phyloP scores from a whole-genome alignment of 2,329 filamentous ascomycete species.

The Aspergillus sojae region DNA sequence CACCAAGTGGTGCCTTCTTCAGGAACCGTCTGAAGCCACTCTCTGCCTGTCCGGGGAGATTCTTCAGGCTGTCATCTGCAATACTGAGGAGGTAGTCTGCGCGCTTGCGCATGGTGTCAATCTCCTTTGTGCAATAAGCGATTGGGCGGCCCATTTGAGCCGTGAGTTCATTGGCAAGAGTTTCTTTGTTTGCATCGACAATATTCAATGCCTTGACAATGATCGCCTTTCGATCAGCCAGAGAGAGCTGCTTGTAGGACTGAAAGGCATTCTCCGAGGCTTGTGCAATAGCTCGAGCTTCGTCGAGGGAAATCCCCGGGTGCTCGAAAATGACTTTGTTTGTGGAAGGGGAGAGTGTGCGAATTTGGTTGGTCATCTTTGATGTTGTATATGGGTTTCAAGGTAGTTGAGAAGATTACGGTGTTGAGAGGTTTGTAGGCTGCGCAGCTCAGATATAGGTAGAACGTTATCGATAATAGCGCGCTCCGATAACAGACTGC shows the following conservation, averaged over 20 bases:
- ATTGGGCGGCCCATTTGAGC: constrained; percentile 92
- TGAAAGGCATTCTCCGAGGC: constrained; percentile 33
- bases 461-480: not conserved
- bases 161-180: constrained; percentile 77
- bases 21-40: constrained; percentile 86
- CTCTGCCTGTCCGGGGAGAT: constrained; percentile 79
- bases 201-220: constrained; percentile 75
- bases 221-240: constrained; percentile 75
- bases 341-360: constrained; percentile 83
- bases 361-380: constrained; percentile 31
- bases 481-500: not conserved
- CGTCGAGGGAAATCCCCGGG: constrained; percentile 59
- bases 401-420: too few species aligned
- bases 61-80: constrained; percentile 72
- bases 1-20: constrained; percentile 80
- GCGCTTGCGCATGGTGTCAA: constrained; percentile 78
- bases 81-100: constrained; percentile 83
- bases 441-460: not conserved
- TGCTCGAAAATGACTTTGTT: constrained; percentile 81
- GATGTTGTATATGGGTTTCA: not conserved
- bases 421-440: not conserved
- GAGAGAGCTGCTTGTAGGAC: constrained; percentile 68
- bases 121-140: constrained; percentile 77
- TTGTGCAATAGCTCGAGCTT: constrained; percentile 26
- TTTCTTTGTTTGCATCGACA: constrained; percentile 70